phyloP scores from a whole-genome alignment of 2,329 filamentous ascomycete species.

The Talaromyces albobiverticillius region DNA sequence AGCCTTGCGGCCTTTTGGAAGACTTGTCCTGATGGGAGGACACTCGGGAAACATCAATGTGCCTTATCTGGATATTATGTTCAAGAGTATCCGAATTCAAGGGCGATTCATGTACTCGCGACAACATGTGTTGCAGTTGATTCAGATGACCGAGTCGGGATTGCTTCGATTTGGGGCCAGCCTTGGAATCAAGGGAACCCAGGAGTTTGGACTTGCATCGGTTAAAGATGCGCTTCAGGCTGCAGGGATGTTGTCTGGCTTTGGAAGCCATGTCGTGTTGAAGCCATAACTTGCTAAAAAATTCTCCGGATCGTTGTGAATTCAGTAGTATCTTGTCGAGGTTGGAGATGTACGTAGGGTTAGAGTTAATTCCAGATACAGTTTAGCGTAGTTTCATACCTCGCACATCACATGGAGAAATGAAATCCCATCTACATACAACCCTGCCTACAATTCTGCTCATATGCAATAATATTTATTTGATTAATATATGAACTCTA shows the following conservation, averaged over 20 bases:
- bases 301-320: no score
- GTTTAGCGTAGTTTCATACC: no score
- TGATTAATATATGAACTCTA: no score
- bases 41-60: neutral
- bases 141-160: constrained; percentile 17
- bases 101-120: constrained; percentile 19
- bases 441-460: no score
- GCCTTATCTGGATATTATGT: constrained; percentile 17
- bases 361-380: no score
- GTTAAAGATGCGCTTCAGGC: constrained; percentile 5
- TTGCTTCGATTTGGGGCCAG: constrained; percentile 3
- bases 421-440: no score
- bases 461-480: no score
- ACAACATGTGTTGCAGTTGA: constrained; percentile 13
- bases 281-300: no score
- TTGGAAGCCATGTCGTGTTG: constrained; percentile 4
- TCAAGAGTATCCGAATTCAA: constrained; percentile 17
- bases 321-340: no score
- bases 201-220: constrained; percentile 20
- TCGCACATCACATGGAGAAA: no score
- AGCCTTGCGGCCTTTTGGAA: constrained; percentile 12
- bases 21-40: constrained; percentile 8
- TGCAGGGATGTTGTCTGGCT: constrained; percentile 2
- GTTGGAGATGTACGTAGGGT: no score
- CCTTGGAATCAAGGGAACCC: constrained; percentile 7